These are phyloP conservation scores for Eucalyptus pauciflora DNA, from an alignment of 345 rosid species.

Conservation along the genomic window DNA sequence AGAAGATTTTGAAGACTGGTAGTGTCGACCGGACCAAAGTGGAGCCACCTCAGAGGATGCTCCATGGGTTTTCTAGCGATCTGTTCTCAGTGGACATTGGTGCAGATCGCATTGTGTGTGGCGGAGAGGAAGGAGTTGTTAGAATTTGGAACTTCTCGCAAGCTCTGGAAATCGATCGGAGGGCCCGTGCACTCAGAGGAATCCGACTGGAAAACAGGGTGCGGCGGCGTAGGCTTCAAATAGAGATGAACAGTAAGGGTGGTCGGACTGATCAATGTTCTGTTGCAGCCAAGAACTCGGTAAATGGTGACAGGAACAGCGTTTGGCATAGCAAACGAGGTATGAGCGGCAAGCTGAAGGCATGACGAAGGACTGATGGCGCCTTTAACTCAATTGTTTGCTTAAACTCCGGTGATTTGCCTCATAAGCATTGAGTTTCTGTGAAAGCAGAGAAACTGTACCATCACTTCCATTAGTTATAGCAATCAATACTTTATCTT, in stretches of 20 bases:
- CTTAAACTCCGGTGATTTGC: not conserved
- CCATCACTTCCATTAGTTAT: not conserved
- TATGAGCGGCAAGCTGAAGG: conserved; percentile 58
- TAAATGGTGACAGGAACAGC: conserved; percentile 35
- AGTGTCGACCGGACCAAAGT: conserved; percentile 6
- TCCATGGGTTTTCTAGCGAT: conserved; percentile 68
- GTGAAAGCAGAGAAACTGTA: not conserved
- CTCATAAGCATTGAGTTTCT: not conserved
- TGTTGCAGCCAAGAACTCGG: conserved; percentile 66
- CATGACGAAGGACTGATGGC: conserved; percentile 3
- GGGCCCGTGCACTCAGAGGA: conserved; percentile 51
- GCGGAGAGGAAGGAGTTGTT: conserved; percentile 82
- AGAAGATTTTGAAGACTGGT: conserved; percentile 17
- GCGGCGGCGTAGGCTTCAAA: conserved; percentile 59
- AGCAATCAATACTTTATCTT: not conserved
- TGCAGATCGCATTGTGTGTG: conserved; percentile 80
- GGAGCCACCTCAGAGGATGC: conserved; percentile 92
- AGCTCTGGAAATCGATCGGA: conserved; percentile 66
- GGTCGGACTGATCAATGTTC: conserved; percentile 49
- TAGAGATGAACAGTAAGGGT: conserved; percentile 55
- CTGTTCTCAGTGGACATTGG: conserved; percentile 71
- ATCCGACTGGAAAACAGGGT: conserved; percentile 71
- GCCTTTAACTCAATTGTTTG: not conserved
- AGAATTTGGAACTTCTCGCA: conserved; percentile 85
- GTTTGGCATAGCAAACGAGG: conserved; percentile 60